A percentile compares a stretch with the other conserved stretches of the same genome.
Conservation (phyloP, 2,329 filamentous ascomycete species). For the Penicillium sclerotiorum region DNA sequence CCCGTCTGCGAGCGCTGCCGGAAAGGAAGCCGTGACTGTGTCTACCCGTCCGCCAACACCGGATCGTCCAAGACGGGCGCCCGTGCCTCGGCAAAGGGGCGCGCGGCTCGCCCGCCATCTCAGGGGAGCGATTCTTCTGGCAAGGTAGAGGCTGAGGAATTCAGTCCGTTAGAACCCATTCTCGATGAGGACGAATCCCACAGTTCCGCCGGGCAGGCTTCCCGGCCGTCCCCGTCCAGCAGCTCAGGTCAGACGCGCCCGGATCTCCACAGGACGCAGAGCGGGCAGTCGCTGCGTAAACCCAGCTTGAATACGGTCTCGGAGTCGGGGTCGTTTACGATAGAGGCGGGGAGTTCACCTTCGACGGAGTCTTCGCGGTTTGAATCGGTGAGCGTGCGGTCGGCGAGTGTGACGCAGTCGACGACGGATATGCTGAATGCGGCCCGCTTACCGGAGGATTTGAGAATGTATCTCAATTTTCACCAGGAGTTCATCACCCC, state of each 20-base stretch:
- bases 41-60: constrained; percentile 71
- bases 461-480: constrained; percentile 78
- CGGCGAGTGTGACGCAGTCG: constrained; percentile 33
- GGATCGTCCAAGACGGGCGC: constrained; percentile 47
- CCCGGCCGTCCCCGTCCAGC: constrained; percentile 25
- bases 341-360: constrained; percentile 55
- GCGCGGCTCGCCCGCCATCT: constrained; percentile 39
- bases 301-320: constrained; percentile 29
- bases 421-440: constrained; percentile 31
- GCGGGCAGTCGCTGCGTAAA: constrained; percentile 33
- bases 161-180: constrained; percentile 41
- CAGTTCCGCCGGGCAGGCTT: constrained; percentile 24
- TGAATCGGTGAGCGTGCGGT: constrained; percentile 39
- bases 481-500: constrained; percentile 75
- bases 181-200: constrained; percentile 49
- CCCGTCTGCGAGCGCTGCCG: constrained; percentile 88
- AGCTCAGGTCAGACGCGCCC: constrained; percentile 24
- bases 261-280: constrained; percentile 30
- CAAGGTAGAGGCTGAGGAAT: constrained; percentile 47
- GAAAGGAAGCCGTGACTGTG: constrained; percentile 88
- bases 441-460: constrained; percentile 57
- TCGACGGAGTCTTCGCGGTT: constrained; percentile 50
- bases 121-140: constrained; percentile 56
- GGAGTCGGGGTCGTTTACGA: constrained; percentile 42
- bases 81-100: constrained; percentile 47